These are phyloP conservation scores for Hypholoma fasciculare DNA, from an alignment of 768 basidiomycete genomes.

Conservation along the genomic window DNA sequence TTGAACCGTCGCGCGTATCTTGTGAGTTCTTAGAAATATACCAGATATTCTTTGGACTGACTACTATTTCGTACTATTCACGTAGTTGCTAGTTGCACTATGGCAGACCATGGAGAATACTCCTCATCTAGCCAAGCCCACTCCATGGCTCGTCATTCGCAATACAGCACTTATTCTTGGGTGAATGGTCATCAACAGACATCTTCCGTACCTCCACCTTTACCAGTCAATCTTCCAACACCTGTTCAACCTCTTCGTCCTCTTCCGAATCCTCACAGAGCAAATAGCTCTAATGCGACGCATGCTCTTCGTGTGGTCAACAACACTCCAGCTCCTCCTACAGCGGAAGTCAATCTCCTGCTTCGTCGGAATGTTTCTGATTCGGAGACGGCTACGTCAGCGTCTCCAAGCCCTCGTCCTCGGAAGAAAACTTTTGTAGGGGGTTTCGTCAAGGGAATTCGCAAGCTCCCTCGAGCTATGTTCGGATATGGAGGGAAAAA, in stretches of 20 bases:
- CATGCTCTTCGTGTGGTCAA: slow-evolving; percentile 12
- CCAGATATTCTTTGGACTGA: not conserved
- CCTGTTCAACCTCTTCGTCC: slow-evolving; percentile 11
- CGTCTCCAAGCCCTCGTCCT: slow-evolving; percentile 3
- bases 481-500: slow-evolving; percentile 27
- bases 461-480: slow-evolving; percentile 30
- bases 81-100: not conserved
- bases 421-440: slow-evolving; percentile 32
- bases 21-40: not conserved
- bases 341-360: slow-evolving; percentile 2
- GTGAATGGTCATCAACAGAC: not conserved
- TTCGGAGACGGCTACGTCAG: not conserved
- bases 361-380: not conserved
- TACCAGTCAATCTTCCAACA: slow-evolving; percentile 9
- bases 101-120: slow-evolving; percentile 2
- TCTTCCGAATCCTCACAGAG: slow-evolving; percentile 8
- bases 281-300: not conserved
- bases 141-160: not conserved
- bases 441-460: slow-evolving; percentile 36
- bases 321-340: slow-evolving; percentile 1
- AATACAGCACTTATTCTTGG: slow-evolving; percentile 14
- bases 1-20: too few species aligned
- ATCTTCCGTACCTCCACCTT: slow-evolving; percentile 12
- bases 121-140: slow-evolving; percentile 1
- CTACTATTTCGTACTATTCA: not conserved